A percentile compares a stretch with the other conserved stretches of the same genome.
phyloP scores from a whole-genome alignment of 2,329 filamentous ascomycete genomes.

The Davidsoniella eucalypti region DNA sequence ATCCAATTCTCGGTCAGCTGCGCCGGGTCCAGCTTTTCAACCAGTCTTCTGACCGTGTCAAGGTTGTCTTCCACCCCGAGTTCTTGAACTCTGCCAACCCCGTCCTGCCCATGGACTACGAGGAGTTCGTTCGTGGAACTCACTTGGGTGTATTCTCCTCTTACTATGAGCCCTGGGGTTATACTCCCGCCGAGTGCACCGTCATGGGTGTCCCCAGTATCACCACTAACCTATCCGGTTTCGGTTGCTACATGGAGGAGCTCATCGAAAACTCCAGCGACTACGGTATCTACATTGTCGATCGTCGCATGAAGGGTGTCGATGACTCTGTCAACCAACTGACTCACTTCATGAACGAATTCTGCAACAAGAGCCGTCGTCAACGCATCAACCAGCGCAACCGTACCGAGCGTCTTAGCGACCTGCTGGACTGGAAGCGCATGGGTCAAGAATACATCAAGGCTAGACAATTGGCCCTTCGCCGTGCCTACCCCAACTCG shows the following conservation, averaged over 20 bases:
- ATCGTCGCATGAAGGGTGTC: constrained; percentile 84
- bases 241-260: constrained; percentile 99
- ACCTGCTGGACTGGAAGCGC: constrained; percentile 94
- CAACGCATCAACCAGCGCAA: constrained; percentile 99
- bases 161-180: constrained; percentile 99
- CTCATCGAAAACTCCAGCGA: constrained; percentile 94
- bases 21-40: constrained; percentile 95
- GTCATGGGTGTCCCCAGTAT: constrained; percentile 98
- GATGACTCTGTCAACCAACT: constrained; percentile 97
- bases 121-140: constrained; percentile 94
- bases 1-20: constrained; percentile 90
- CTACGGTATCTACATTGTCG: constrained; percentile 98
- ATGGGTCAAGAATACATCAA: constrained; percentile 99
- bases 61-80: constrained; percentile 95
- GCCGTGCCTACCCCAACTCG: constrained; percentile 77
- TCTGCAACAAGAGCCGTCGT: constrained; percentile 78
- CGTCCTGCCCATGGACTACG: constrained; percentile 88
- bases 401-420: constrained; percentile 83
- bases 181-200: constrained; percentile 94
- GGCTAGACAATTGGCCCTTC: constrained; percentile 77
- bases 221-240: constrained; percentile 92
- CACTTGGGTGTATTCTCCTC: constrained; percentile 92
- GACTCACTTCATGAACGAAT: constrained; percentile 71
- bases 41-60: constrained; percentile 84
- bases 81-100: constrained; percentile 94